Conservation (phyloP, 164 flowering plant genomes). For the Euptelea pleiosperma region DNA sequence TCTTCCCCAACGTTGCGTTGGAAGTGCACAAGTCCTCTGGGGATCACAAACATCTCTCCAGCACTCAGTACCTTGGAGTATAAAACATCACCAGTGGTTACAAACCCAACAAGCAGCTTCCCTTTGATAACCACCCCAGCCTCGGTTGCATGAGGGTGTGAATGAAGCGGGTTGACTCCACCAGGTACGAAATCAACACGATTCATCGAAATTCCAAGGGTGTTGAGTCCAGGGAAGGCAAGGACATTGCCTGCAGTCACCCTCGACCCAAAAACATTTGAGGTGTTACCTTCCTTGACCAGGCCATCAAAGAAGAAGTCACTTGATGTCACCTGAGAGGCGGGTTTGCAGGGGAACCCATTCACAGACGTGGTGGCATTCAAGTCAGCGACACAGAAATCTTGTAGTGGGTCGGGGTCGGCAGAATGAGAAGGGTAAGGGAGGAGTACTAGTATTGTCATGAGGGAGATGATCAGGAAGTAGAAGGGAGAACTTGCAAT, state of each 20-base stretch:
- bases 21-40: conserved; percentile 65
- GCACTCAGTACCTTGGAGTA: conserved; percentile 44
- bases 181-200: conserved; percentile 52
- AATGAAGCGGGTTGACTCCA: conserved; percentile 60
- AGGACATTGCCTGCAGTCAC: conserved; percentile 48
- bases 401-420: conserved; percentile 63
- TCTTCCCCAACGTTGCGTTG: conserved; percentile 52
- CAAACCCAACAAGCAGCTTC: conserved; percentile 52
- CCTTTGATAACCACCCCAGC: conserved; percentile 45
- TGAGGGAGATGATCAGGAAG: not conserved
- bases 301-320: conserved; percentile 69
- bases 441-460: conserved; percentile 15
- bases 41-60: conserved; percentile 66
- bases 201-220: conserved; percentile 69
- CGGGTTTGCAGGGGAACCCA: conserved; percentile 71
- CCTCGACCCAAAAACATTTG: conserved; percentile 27
- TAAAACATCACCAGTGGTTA: conserved; percentile 44
- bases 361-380: conserved; percentile 27
- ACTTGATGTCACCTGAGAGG: conserved; percentile 36
- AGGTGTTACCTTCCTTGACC: conserved; percentile 39
- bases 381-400: conserved; percentile 60
- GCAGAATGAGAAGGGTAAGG: conserved; percentile 22
- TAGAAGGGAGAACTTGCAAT: conserved; percentile 1
- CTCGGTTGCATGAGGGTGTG: conserved; percentile 67
- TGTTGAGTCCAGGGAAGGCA: conserved; percentile 62